These are phyloP conservation scores for Echria macrotheca DNA, from an alignment of 495 filamentous ascomycete genomes.

Conservation along the genomic window DNA sequence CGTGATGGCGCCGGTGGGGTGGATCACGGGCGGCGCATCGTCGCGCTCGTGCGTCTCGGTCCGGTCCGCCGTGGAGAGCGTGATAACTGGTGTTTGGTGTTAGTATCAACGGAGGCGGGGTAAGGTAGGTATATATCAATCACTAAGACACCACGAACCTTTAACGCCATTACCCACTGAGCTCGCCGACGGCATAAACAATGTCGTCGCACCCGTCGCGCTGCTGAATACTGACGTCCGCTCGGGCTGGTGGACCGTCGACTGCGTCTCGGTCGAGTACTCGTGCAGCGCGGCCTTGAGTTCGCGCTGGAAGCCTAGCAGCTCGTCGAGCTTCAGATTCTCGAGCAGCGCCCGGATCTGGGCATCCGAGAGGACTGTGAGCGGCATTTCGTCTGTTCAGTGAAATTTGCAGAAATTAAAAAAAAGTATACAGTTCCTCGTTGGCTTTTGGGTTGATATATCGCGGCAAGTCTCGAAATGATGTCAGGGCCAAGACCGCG, in stretches of 20 bases:
- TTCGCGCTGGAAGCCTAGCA: constrained; percentile 56
- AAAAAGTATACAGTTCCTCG: no score
- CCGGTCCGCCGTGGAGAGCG: constrained; percentile 23
- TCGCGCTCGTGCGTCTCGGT: constrained; percentile 3
- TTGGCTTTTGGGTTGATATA: no score
- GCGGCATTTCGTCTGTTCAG: constrained; percentile 66
- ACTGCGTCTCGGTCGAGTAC: constrained; percentile 66
- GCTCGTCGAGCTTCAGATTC: constrained; percentile 62
- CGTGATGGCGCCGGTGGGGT: constrained; percentile 72
- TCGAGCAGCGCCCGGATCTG: constrained; percentile 68
- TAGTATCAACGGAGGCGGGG: not conserved
- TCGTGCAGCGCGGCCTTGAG: constrained; percentile 73
- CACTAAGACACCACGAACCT: constrained; percentile 27
- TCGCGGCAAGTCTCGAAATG: no score
- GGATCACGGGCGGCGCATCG: constrained; percentile 38
- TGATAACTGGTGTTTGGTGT: constrained; percentile 29
- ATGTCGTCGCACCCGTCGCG: constrained; percentile 68
- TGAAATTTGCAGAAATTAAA: no score
- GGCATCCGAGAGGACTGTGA: constrained; percentile 68
- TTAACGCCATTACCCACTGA: constrained; percentile 44
- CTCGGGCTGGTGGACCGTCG: constrained; percentile 62
- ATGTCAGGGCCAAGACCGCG: no score
- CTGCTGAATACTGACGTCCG: constrained; percentile 61
- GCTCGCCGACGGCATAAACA: constrained; percentile 83
- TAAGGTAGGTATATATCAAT: not conserved